phyloP scores from a whole-genome alignment of 164 flowering plant genomes.

The Sedum album region DNA sequence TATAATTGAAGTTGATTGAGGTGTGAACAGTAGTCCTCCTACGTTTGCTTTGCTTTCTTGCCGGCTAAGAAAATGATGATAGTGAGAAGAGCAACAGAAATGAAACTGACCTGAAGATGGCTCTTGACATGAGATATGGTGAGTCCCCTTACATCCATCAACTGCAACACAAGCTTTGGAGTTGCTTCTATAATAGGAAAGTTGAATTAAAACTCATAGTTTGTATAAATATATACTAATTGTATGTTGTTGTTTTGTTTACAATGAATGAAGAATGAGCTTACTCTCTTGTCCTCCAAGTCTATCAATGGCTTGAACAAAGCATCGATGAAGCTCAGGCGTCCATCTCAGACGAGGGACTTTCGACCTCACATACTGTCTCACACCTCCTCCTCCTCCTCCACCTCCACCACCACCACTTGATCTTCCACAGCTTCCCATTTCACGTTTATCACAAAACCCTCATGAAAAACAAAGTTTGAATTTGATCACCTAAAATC shows the following conservation, averaged over 20 bases:
- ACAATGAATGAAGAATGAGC: constrained; percentile 5
- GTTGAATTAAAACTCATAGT: neutral
- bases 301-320: constrained; percentile 66
- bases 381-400: constrained; percentile 23
- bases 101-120: constrained; percentile 67
- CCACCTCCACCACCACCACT: constrained; percentile 8
- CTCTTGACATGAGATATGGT: constrained; percentile 90
- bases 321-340: constrained; percentile 75
- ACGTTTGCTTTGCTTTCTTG: neutral
- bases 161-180: constrained; percentile 77
- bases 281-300: constrained; percentile 88
- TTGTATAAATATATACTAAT: neutral
- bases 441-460: constrained; percentile 11
- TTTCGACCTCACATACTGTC: constrained; percentile 74
- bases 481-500: too few relatives aligned
- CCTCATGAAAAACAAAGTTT: too few relatives aligned
- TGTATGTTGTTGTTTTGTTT: neutral
- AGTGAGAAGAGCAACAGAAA: neutral
- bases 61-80: neutral
- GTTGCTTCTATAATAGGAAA: constrained; percentile 53
- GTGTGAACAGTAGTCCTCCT: neutral
- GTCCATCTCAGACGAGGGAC: constrained; percentile 86
- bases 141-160: constrained; percentile 82
- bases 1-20: neutral
- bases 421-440: constrained; percentile 56